Evolutionary conservation across 1,284 basidiomycete genomes (phyloP).

Genomic region (Ganoderma sinense): DNA sequence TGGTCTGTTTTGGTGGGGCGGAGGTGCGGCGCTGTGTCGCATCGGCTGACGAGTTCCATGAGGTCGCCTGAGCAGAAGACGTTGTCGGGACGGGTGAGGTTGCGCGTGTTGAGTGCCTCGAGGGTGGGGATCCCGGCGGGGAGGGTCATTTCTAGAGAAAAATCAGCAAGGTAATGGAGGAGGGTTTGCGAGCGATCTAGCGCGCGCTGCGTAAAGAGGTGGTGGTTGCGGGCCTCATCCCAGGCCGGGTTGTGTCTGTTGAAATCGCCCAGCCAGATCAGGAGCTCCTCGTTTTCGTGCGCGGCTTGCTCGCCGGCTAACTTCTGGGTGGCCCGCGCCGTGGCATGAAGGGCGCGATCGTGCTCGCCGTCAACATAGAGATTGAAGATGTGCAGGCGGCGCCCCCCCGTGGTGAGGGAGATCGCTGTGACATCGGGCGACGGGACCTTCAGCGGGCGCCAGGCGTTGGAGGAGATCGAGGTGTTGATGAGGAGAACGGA

Average conservation of each 20-base stretch:
- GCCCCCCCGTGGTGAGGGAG: constrained; percentile 23
- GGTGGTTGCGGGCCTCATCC: constrained; percentile 47
- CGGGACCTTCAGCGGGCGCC: constrained; percentile 32
- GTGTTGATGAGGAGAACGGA: constrained; percentile 41
- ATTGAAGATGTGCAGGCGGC: constrained; percentile 40
- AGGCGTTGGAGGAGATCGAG: constrained; percentile 36
- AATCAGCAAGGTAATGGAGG: constrained; percentile 26
- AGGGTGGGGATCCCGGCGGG: constrained; percentile 41
- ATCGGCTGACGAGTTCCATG: constrained; percentile 24
- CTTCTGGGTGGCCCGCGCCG: constrained; percentile 8
- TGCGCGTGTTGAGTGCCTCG: constrained; percentile 33
- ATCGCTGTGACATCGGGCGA: constrained; percentile 41
- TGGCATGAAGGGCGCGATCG: constrained; percentile 28
- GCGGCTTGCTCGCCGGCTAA: background rate
- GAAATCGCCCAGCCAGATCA: constrained; percentile 55
- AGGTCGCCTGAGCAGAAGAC: constrained; percentile 37
- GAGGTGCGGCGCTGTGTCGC: constrained; percentile 20
- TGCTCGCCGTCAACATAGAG: constrained; percentile 45
- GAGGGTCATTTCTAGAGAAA: constrained; percentile 38
- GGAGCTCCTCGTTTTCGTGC: constrained; percentile 11
- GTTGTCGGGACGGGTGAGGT: constrained; percentile 44
- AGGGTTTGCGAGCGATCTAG: constrained; percentile 33
- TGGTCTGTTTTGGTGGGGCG: constrained; percentile 38
- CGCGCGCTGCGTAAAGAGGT: constrained; percentile 43
- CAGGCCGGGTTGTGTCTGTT: constrained; percentile 57